Base-by-base conservation (phyloP, 768 basidiomycete species). In the Sutorius australiensis region DNA sequence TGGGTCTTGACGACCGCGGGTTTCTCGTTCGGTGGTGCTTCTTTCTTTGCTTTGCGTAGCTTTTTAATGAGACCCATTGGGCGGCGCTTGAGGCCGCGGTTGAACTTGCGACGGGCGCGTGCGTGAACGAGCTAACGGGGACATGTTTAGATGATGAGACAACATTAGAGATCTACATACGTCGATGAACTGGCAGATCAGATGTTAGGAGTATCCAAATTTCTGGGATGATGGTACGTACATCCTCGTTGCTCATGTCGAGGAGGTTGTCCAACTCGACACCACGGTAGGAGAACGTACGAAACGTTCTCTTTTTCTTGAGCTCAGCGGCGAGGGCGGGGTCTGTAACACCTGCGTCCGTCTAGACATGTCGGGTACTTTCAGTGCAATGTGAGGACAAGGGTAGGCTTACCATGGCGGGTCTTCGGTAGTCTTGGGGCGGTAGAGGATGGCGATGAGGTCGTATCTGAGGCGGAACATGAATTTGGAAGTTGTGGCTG, bases 11-110 rank as follows among this genome's bases (percentile, higher is more conserved):
- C 95, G 63, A 94, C 90, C 48, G 92, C 82, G 54, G 97, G 97
- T 81, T 99, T 98, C 79, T 98, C 95, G 76, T 98, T 97, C 62
- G 95, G 91, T 52, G 84, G 90, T n/a, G 94, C 93, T 75, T 98
- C 94, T 80, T 95, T 98, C 85, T 99, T 99, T 54, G 97, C 92
- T 76, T 97, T 95, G 74, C 97, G 92, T 64, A 99, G 82, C 77
- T 99, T 99, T 83, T 98, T 98, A 73, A 99, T 98, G 62, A 99
- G 84, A 61, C 93, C 93, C 88, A 99, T 89, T 39, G 97, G 95
- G 73, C 88, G 87, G 76, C 95, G 91, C 81, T 98, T 98, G 67
- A 99, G 87, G 66, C 97, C 97, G 64, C 97, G 91, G 75, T 93
- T 89, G 88, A 99, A 99, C 73, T 95, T 92, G 71, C 97, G 84